Base-by-base conservation (phyloP, 1,284 basidiomycete species). In the Rhodotorula sp. region DNA sequence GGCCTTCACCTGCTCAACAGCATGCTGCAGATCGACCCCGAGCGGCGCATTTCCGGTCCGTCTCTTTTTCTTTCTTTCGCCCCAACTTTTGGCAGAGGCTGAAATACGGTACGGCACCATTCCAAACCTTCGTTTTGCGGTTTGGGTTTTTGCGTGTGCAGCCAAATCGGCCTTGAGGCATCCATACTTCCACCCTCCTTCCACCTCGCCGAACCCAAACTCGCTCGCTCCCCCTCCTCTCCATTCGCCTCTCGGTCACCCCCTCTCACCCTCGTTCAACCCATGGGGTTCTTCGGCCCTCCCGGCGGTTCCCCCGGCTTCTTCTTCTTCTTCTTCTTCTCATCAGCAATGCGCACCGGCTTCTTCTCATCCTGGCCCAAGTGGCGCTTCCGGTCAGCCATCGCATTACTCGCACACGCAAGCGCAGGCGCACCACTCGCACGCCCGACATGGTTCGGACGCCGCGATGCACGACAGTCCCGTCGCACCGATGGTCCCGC, bases 21-120 rank as follows among this genome's bases (percentile, higher is more conserved):
- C 77, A 91, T 91, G 77, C 84, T 98, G 73, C 88, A 89, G 22
- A 98, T 96, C 80, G 95, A 99, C 80, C 93, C 93, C 1, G 89
- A 93, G 51, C 91, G 91, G 80, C 88, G 95, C 66, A 94, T 97
- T 79, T 95, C 94, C 63, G 72, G 72, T 74, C 33, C 48, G 70
- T 62, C 26, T 26, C 22, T 22, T 48, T 54, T 37, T 29, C 22
- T 20, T 30, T 10, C 30, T 4, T 37, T 30, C 17, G 12, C 7
- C 29, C 15, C 14, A 5, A 18, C 2, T 17, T 4, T 24, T 2
- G 46, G 15, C 10, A 24, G 20, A 45, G 5, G 30, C 57, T 57
- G 26, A 58, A 33, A 3, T 18, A n/a, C n/a, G n/a, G n/a, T n/a
- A n/a, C n/a, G n/a, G n/a, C n/a, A n/a, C n/a, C n/a, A n/a, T n/a